Base-by-base conservation (phyloP, 352 stramenopile species). In the Blastocystis sp. region DNA sequence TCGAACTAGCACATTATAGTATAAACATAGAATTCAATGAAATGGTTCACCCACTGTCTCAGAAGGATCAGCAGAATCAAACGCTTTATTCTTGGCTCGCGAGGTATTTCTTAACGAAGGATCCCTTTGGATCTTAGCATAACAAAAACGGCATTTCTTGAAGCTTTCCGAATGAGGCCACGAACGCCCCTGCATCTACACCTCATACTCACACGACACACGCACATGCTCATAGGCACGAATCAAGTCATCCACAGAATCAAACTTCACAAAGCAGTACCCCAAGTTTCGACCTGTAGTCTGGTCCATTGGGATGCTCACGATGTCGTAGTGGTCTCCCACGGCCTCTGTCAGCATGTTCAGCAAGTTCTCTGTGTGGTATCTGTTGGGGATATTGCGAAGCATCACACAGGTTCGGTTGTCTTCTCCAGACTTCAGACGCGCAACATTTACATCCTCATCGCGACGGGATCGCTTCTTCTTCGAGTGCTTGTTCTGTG, bases 211-310 rank as follows among this genome's bases (percentile, higher is more conserved):
- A 13, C 50, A 0, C 50, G 11, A 1, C 50, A 59, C 20, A 13
- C 11, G 1, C 20, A 59, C 50, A 43, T 39, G 18, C 29, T 73
- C 39, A 41, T 73, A 73, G 7, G 62, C 62, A 15, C 23, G 29
- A 43, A 73, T 73, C 62, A 73, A 73, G 47, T 73, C 62, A 15
- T 73, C 29, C 62, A 73, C 62, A 26, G 62, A 73, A 15, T 43
- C 13, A 41, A 73, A 73, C 29, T 73, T 29, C 9, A 73, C 39
- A 45, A 73, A 73, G 20, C 62, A 47, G 39, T 73, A 73, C 20
- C 62, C 62, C 62, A 73, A 15, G 39, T 73, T 73, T 15, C 62
- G n/a, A 43, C 47, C 26, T 11, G 62, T 73, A 11, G 11, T 7
- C 29, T 26, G n/a, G 47, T 73, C 62, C 20, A 73, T 23, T 23